Conservation (phyloP, 768 basidiomycete species). For the Boletus tylopilopsis region DNA sequence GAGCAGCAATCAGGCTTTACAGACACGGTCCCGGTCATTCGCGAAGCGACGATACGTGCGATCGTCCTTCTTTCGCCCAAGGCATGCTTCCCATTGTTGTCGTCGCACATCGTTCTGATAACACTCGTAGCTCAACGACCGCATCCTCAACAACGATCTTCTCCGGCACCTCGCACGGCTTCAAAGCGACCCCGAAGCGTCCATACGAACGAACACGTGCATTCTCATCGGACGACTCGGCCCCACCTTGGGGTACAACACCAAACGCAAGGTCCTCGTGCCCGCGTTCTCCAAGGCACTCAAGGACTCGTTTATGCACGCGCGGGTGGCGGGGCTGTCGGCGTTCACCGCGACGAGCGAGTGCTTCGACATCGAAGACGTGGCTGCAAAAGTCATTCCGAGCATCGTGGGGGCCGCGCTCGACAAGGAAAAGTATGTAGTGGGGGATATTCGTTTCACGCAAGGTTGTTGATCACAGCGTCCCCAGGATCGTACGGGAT, state of each 20-base stretch:
- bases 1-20: constrained; percentile 89
- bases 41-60: constrained; percentile 91
- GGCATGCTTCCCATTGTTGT: constrained; percentile 36
- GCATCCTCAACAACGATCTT: constrained; percentile 94
- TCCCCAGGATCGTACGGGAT: constrained; percentile 83
- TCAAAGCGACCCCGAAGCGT: constrained; percentile 89
- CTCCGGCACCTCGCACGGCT: constrained; percentile 88
- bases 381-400: constrained; percentile 88
- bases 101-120: neutral
- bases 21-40: constrained; percentile 90
- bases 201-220: constrained; percentile 96
- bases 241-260: constrained; percentile 78
- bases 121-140: constrained; percentile 67
- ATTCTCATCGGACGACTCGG: constrained; percentile 92
- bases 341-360: constrained; percentile 94
- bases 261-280: constrained; percentile 94
- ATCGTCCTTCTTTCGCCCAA: constrained; percentile 83
- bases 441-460: neutral
- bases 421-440: constrained; percentile 84
- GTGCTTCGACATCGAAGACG: constrained; percentile 82
- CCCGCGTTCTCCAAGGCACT: constrained; percentile 89
- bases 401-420: constrained; percentile 75
- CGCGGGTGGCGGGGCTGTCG: constrained; percentile 91
- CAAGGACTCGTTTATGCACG: constrained; percentile 90
- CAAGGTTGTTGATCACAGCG: neutral